These are phyloP conservation scores for Aspergillus piperis DNA, from an alignment of 2,329 filamentous ascomycete genomes.

Conservation along the genomic window DNA sequence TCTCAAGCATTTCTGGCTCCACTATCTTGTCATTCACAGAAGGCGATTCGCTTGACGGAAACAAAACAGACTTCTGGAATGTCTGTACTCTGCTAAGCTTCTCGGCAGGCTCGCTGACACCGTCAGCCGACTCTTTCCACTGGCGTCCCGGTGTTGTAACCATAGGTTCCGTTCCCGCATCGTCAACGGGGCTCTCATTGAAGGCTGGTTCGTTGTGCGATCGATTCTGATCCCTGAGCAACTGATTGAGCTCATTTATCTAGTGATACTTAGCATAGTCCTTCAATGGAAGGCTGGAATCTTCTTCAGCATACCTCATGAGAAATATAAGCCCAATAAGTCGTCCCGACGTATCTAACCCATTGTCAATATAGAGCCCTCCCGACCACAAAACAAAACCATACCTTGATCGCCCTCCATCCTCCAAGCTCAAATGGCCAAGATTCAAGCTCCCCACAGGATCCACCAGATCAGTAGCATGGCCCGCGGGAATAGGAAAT, in stretches of 20 bases:
- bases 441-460: constrained; percentile 45
- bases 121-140: constrained; percentile 26
- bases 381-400: constrained; percentile 23
- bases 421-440: constrained; percentile 46
- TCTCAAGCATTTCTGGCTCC: constrained; percentile 43
- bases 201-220: constrained; percentile 31
- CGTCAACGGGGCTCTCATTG: constrained; percentile 27
- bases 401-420: constrained; percentile 46
- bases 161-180: constrained; percentile 22
- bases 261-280: constrained; percentile 22
- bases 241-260: constrained; percentile 48
- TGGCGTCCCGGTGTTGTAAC: constrained; percentile 16
- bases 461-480: constrained; percentile 45
- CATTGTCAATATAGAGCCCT: background rate
- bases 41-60: constrained; percentile 41
- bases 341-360: constrained; percentile 47
- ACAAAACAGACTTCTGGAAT: constrained; percentile 41
- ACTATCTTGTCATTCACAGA: constrained; percentile 35
- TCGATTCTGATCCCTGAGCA: constrained; percentile 45
- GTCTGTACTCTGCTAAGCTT: constrained; percentile 28
- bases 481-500: constrained; percentile 45
- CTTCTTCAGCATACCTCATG: constrained; percentile 36
- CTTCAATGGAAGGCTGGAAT: background rate
- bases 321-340: constrained; percentile 50
- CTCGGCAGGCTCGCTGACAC: constrained; percentile 12